These are phyloP conservation scores for Yarrowia galli DNA, from an alignment of 1,139 yeast species.

Conservation along the genomic window DNA sequence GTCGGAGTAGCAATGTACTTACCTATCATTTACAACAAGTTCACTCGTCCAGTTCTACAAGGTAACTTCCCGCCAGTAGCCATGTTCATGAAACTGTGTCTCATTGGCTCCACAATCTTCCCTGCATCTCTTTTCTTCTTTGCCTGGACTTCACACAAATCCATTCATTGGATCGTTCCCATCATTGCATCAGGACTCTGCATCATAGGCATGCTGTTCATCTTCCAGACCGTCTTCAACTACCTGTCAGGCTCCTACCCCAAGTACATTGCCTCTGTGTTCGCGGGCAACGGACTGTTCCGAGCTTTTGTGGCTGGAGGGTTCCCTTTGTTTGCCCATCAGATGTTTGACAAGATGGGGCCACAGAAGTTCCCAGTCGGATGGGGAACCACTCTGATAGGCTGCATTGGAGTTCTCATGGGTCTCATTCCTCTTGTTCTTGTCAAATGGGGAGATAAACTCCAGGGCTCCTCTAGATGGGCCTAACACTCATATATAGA, in stretches of 20 bases:
- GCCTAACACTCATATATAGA: too few species aligned
- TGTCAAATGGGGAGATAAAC: slow-evolving; percentile 43
- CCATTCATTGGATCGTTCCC: slow-evolving; percentile 83
- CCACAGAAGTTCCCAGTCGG: slow-evolving; percentile 60
- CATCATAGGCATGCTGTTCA: slow-evolving; percentile 74
- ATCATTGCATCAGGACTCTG: slow-evolving; percentile 76
- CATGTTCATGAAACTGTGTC: slow-evolving; percentile 45
- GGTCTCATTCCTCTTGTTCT: slow-evolving; percentile 52
- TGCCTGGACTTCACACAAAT: slow-evolving; percentile 62
- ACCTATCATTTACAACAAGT: slow-evolving; percentile 35
- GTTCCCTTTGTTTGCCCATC: slow-evolving; percentile 67
- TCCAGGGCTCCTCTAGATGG: slow-evolving; percentile 46
- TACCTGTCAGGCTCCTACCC: slow-evolving; percentile 80
- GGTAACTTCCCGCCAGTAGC: slow-evolving; percentile 52
- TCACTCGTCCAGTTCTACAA: slow-evolving; percentile 39
- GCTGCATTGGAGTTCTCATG: slow-evolving; percentile 55
- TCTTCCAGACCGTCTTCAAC: slow-evolving; percentile 74
- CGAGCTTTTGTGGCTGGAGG: slow-evolving; percentile 64
- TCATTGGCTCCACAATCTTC: slow-evolving; percentile 62
- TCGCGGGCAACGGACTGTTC: slow-evolving; percentile 62
- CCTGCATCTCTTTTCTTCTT: slow-evolving; percentile 59
- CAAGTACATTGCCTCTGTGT: slow-evolving; percentile 68
- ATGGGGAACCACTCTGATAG: slow-evolving; percentile 62
- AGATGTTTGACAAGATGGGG: slow-evolving; percentile 58
- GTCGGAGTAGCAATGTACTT: slow-evolving; percentile 43